Evolutionary conservation across 106 monocot genomes (phyloP).

Genomic region (Apostasia ramifera): DNA sequence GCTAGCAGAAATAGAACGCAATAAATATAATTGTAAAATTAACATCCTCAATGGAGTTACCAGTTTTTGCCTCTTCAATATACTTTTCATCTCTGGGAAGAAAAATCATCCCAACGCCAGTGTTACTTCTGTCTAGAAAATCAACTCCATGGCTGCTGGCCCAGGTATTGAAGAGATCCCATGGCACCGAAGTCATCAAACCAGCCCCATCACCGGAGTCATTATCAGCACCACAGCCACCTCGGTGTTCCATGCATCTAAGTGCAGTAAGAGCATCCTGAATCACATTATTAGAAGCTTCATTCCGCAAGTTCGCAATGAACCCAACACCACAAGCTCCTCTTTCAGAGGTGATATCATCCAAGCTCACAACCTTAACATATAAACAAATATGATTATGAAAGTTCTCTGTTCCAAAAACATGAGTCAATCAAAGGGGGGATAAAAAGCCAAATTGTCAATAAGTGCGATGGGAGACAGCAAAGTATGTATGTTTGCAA

Average conservation of each 20-base stretch:
- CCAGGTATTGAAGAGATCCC: conserved; percentile 85
- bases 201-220: conserved; percentile 95
- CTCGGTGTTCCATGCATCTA: conserved; percentile 98
- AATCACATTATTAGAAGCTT: conserved; percentile 74
- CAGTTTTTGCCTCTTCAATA: conserved; percentile 74
- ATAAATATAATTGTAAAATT: background rate
- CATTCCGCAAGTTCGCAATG: conserved; percentile 89
- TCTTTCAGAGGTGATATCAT: conserved; percentile 87
- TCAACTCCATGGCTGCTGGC: conserved; percentile 70
- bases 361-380: conserved; percentile 67
- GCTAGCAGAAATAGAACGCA: background rate
- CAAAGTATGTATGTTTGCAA: background rate
- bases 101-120: conserved; percentile 97
- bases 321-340: conserved; percentile 99
- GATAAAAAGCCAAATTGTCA: background rate
- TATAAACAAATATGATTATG: background rate
- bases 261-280: conserved; percentile 86
- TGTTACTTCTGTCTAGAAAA: conserved; percentile 51
- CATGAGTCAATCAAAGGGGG: background rate
- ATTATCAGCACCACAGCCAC: conserved; percentile 96
- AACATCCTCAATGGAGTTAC: conserved; percentile 18
- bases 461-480: background rate
- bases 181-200: conserved; percentile 83
- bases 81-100: conserved; percentile 74
- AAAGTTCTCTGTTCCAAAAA: background rate